phyloP scores from a whole-genome alignment of 257 asterid genomes.

The Nicotiana obtusifolia region DNA sequence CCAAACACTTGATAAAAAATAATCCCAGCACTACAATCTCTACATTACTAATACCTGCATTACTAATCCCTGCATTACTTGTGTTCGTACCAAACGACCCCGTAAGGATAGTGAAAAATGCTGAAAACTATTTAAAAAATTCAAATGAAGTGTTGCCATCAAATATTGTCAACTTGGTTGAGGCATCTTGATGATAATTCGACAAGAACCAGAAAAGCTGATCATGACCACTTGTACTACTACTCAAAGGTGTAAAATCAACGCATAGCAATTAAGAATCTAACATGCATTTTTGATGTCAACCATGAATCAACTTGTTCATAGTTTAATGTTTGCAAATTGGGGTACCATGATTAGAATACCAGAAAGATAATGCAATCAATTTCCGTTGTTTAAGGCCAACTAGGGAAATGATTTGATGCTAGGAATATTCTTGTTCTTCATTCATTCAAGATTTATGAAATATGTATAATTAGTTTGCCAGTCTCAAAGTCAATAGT shows the following conservation, averaged over 20 bases:
- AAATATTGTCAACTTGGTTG: not conserved
- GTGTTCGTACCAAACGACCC: too few species aligned
- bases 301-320: not conserved
- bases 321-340: not conserved
- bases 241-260: not conserved
- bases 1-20: too few species aligned
- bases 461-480: too few species aligned
- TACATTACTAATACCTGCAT: too few species aligned
- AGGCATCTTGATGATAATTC: not conserved
- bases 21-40: too few species aligned
- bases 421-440: not conserved
- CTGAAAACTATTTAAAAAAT: not conserved
- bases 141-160: not conserved
- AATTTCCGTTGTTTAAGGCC: not conserved
- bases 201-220: not conserved
- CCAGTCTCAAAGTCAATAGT: too few species aligned
- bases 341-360: not conserved
- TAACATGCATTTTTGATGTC: not conserved
- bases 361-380: not conserved
- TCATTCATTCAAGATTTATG: too few species aligned
- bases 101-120: not conserved
- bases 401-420: not conserved
- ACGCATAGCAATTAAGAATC: not conserved
- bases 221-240: not conserved
- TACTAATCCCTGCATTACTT: too few species aligned